Evolutionary conservation across 139 green algal species (phyloP), one percentile per base, ranked within the genome.

Genomic region (Closterium sp.): DNA sequence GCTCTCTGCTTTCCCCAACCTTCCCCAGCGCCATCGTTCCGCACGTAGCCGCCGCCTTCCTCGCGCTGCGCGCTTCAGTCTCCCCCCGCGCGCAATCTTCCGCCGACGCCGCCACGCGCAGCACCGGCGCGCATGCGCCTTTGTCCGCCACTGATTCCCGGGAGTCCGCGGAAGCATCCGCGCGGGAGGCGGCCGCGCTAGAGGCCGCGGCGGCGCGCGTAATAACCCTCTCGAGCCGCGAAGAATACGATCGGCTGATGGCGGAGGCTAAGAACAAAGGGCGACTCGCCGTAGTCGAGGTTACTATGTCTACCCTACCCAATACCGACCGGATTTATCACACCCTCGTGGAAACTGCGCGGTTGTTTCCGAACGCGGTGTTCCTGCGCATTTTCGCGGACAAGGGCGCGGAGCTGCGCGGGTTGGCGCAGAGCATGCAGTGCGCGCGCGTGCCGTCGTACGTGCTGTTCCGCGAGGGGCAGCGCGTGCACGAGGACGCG

Each of bases 401-500:
- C 85, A 30, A 32, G 85, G 9, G 28, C n/a, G 85, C n/a, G n/a
- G 85, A 31, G 85, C 85, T 87, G 85, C 28, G 28, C 28, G 85
- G 13, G 85, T 21, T 31, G n/a, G 85, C 28, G 85, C 21, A 31
- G n/a, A 31, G 85, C 28, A 30, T 87, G 28, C 28, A 24, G 85
- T 30, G n/a, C 10, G 28, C 85, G 85, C 85, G 28, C 28, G 28
- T 87, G n/a, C 85, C 85, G 85, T 87, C 85, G n/a, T 87, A 87
- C 85, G 28, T 87, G 28, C 89, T 91, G 22, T 91, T 73, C 89
- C 30, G 73, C 30, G 31, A 90, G 22, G 73, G 70, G 22, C 29
- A 88, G 73, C 29, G 27, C n/a, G 38, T 91, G 32, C 89, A 91
- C 89, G 73, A 87, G 73, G 31, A 90, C n/a, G 38, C 70, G 30